Base-by-base conservation (phyloP, 257 asterid genomes). In the Solanum tarijense region DNA sequence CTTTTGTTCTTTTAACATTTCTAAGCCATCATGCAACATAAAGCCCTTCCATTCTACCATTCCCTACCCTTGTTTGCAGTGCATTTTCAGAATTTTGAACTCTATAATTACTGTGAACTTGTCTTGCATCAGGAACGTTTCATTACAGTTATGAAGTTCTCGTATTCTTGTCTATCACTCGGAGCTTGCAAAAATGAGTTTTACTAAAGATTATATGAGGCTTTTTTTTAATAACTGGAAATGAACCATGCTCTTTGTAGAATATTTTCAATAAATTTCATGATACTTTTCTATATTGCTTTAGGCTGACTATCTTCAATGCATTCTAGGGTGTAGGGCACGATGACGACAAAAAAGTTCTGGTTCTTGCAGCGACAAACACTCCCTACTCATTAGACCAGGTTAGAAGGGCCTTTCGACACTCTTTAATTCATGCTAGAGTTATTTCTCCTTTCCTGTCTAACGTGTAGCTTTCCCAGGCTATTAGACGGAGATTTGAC, bases 401-500 rank as follows among this genome's bases (percentile, higher is more conserved):
- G 85, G 85, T 81, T 81, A 48, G 85, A 81, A 81, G 29, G 41
- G 41, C 10, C 69, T 81, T 46, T 81, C 20, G 32, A 81, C 69
- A 18, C 6, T 8, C 66, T 9, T 46, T 27, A 46, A 48, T 29
- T 46, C 27, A 81, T 81, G 41, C 39, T 48, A 48, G 29, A 46
- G 69, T 1, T 81, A 16, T 46, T 43, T 9, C 16, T 48, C 29
- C 29, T 20, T 81, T 81, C 41, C 69, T 48, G 68, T 27, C 41
- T 81, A 81, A 48, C 20, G 6, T 27, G 85, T 81, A 9, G 69
- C 69, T 81, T 48, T 48, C 29, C 85, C 69, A 89, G 90, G 90
- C 90, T 36, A 89, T 89, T 60, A 83, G 90, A 38, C 85, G 90
- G 83, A 86, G 90, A 79, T 89, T 89, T 89, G 90, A 89, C 89